Conservation (phyloP, 345 rosid species). For the Boechera stricta region DNA sequence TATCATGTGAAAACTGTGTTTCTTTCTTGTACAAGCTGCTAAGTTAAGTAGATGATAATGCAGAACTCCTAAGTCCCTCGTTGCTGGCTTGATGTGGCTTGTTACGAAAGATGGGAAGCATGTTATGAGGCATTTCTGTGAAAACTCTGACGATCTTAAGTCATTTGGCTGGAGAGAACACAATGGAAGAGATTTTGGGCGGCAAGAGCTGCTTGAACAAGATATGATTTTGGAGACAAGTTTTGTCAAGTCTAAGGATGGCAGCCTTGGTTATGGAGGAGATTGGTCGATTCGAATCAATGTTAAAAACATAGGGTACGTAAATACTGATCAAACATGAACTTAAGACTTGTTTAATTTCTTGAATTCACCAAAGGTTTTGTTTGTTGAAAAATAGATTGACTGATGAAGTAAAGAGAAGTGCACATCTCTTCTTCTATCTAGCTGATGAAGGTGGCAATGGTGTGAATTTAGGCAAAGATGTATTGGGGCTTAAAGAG, state of each 20-base stretch:
- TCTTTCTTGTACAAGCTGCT: slow-evolving; percentile 8
- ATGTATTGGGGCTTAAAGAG: slow-evolving; percentile 42
- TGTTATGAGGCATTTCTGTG: slow-evolving; percentile 78
- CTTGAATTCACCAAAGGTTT: not conserved
- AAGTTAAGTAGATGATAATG: slow-evolving; percentile 31
- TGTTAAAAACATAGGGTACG: slow-evolving; percentile 58
- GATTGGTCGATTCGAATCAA: slow-evolving; percentile 86
- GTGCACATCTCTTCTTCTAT: slow-evolving; percentile 77
- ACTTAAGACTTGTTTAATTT: not conserved
- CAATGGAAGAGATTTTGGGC: slow-evolving; percentile 90
- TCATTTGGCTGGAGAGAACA: slow-evolving; percentile 86
- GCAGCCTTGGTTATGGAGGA: slow-evolving; percentile 90
- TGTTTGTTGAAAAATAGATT: slow-evolving; percentile 43
- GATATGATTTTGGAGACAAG: slow-evolving; percentile 69
- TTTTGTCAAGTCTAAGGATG: slow-evolving; percentile 75
- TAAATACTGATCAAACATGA: not conserved
- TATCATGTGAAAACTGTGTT: not conserved
- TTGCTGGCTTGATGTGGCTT: slow-evolving; percentile 96
- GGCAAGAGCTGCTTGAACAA: slow-evolving; percentile 72
- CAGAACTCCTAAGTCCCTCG: slow-evolving; percentile 78
- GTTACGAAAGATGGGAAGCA: slow-evolving; percentile 73
- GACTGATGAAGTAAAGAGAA: slow-evolving; percentile 59
- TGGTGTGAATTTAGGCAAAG: slow-evolving; percentile 55
- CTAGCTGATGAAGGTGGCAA: slow-evolving; percentile 81
- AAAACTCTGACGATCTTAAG: slow-evolving; percentile 68